Percentiles rank a stretch among this genome's conserved stretches.
Conservation (phyloP, 441 rosid species). For the Flueggea neowawraea region DNA sequence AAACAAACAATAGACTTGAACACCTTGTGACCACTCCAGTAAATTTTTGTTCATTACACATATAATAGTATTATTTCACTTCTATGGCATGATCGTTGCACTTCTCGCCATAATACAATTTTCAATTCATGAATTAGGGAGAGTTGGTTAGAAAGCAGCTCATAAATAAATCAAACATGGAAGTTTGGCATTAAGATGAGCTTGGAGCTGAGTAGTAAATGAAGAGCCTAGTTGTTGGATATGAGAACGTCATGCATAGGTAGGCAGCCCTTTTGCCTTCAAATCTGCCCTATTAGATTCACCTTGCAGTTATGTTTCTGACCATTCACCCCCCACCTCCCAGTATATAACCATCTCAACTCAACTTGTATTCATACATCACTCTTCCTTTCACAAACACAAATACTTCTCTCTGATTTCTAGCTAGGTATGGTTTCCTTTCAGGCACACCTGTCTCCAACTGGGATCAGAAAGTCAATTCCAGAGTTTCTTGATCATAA, state of each 20-base stretch:
- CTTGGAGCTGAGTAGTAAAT: conserved; percentile 23
- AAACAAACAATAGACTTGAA: no score
- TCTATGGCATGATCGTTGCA: no score
- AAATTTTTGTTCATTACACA: no score
- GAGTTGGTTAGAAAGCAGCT: conserved; percentile 21
- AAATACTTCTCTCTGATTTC: background rate
- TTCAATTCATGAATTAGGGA: background rate
- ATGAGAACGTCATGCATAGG: conserved; percentile 41
- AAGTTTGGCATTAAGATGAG: conserved; percentile 26
- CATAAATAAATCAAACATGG: no score
- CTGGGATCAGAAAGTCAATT: conserved; percentile 19
- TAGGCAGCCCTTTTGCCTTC: conserved; percentile 21
- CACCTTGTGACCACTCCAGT: no score
- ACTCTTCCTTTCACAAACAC: background rate
- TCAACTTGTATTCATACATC: background rate
- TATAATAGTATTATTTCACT: no score
- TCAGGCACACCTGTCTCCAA: conserved; percentile 36
- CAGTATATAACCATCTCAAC: conserved; percentile 19
- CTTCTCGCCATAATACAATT: no score
- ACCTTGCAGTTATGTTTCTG: conserved; percentile 10
- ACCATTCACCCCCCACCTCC: conserved; percentile 12
- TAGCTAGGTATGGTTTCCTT: conserved; percentile 42
- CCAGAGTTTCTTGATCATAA: conserved; percentile 14
- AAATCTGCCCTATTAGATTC: conserved; percentile 20
- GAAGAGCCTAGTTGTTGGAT: conserved; percentile 36